Evolutionary conservation across 2,329 filamentous ascomycete species (phyloP), one percentile per base, ranked within the genome.

Genomic region (Beauveria medogensis): DNA sequence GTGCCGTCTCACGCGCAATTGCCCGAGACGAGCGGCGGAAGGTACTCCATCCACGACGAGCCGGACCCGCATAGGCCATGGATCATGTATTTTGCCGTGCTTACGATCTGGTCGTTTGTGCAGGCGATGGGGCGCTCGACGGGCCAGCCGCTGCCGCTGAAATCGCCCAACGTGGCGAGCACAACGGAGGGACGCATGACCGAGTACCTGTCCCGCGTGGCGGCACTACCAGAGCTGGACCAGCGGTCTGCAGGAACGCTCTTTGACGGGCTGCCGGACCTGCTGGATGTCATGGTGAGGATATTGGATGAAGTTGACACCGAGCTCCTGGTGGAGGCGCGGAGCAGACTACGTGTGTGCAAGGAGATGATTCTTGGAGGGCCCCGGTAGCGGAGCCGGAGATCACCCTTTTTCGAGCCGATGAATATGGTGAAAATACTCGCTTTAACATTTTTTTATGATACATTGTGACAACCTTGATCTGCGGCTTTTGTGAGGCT

Each of bases 51-150:
- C 14, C 83, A 87, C 40, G 86, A 88, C 65, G 92, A 96, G 69
- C 84, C 87, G 34, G 83, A 96, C 28, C 85, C 94, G 24, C 93
- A 96, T 67, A 82, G 91, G 28, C 90, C 92, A 0, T 96, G 92
- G 91, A 89, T 95, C 48, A 82, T 96, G 70, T 96, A 96, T 74
- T 93, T 93, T 67, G 89, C 92, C 0, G 85, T 87, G 0, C 77
- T 96, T 58, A 89, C 91, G 54, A 91, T 96, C 12, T 96, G 91
- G 91, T 89, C 85, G 3, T 96, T 93, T 69, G 91, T 91, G 3
- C 91, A 86, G 67, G 90, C 92, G 0, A 75, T 93, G 16, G 89
- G 91, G 58, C 86, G 67, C 8, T 67, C 66, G 84, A 0, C 65
- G 54, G 77, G 87, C 50, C 76, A 75, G 50, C 73, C 72, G 10